Evolutionary conservation across 352 stramenopile species (phyloP).

Genomic region (Phytophthora parvispora): DNA sequence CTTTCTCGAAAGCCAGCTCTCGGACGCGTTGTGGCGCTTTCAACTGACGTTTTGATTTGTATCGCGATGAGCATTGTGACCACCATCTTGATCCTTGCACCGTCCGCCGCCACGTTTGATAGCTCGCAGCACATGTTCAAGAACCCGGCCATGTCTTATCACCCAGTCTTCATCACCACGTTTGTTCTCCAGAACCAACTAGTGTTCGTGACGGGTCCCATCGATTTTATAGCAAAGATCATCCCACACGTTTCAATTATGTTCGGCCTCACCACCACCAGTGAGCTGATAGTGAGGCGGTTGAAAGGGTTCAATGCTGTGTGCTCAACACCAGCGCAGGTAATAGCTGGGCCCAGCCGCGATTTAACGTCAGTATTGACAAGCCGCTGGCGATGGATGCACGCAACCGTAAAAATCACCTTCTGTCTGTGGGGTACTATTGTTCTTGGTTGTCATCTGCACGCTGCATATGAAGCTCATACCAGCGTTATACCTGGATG

Average conservation of each 20-base stretch:
- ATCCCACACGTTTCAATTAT: conserved; percentile 1
- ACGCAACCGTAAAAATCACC: not conserved
- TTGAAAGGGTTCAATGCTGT: not conserved
- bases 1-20: not conserved
- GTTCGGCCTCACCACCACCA: not conserved
- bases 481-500: not conserved
- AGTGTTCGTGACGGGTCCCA: not conserved
- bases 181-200: conserved; percentile 7
- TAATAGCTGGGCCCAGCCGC: no score
- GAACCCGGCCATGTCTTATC: not conserved
- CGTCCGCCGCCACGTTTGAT: not conserved
- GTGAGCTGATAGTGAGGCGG: not conserved
- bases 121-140: not conserved
- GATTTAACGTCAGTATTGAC: not conserved
- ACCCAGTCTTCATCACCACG: conserved; percentile 1
- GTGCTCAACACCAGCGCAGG: not conserved
- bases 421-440: not conserved
- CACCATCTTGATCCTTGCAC: not conserved
- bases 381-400: not conserved
- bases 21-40: conserved; percentile 1
- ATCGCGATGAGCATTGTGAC: not conserved
- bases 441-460: not conserved
- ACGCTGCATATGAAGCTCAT: not conserved
- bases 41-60: not conserved
- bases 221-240: not conserved